Evolutionary conservation across 441 rosid species (phyloP), one percentile per base, ranked within the genome.

Genomic region (Codiaeum variegatum): DNA sequence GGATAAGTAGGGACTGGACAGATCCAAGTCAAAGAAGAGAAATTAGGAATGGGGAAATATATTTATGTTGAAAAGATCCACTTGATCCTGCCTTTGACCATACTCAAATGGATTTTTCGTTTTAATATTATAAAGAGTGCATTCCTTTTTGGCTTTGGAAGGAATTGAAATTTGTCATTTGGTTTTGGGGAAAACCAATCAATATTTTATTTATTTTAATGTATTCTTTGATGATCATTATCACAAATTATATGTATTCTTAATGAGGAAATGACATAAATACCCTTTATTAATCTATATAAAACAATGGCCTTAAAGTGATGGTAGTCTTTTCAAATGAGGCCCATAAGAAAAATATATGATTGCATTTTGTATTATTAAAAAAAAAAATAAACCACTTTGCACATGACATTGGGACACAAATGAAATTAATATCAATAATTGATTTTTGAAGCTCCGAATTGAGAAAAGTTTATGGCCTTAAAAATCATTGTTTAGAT

Each of bases 81-180:
- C 82, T 71, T 76, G 74, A 60, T 60, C 32, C 2, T 78, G 72
- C 73, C 76, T 51, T 51, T 51, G 74, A 74, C 70, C 52, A 36
- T 52, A 76, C 76, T 76, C 79, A 63, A 66, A 59, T 52, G 31
- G 2, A 34, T 34, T 75, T 44, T 40, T 26, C 46, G 51, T 5
- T 54, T 38, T 7, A 60, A 65, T 58, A 73, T 59, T 56, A 2
- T 7, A 49, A 72, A 26, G n/a, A 44, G 68, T 11, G 65, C 62
- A 31, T 40, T 38, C 70, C 70, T 46, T 75, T 40, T 73, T 19
- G 62, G 72, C 74, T 24, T 66, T 18, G 28, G 12, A 10, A 63
- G 54, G 12, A 34, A 19, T 63, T 67, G 0, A 61, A 47, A 66
- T 28, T 67, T 67, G 44, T 24, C 24, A 56, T 55, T 66, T 28